Conservation (phyloP, 2,329 filamentous ascomycete genomes). For the Nannizziopsis arthrosporioides region DNA sequence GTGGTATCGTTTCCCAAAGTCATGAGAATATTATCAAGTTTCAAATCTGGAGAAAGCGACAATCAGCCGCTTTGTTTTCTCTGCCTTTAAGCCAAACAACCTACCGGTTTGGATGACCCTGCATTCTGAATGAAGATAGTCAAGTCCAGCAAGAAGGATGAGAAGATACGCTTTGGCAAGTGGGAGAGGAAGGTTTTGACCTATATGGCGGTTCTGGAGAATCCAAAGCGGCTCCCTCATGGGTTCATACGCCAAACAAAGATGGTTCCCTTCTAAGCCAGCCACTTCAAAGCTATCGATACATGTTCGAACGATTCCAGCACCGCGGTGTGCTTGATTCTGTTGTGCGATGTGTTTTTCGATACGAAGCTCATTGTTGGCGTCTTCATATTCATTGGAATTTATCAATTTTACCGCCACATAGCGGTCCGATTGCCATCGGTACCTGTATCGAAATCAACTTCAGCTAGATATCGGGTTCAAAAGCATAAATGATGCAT, state of each 20-base stretch:
- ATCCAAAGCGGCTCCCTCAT: slow-evolving; percentile 26
- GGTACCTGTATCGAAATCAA: slow-evolving; percentile 1
- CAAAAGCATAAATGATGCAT: neutral
- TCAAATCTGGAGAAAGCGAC: slow-evolving; percentile 10
- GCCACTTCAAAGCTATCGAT: slow-evolving; percentile 20
- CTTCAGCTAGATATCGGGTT: neutral
- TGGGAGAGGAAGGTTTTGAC: slow-evolving; percentile 17
- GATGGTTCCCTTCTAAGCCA: slow-evolving; percentile 19
- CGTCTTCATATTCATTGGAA: neutral
- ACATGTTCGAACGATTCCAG: slow-evolving; percentile 19
- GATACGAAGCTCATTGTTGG: slow-evolving; percentile 19
- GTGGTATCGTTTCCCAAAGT: slow-evolving; percentile 11
- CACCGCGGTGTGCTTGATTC: slow-evolving; percentile 20
- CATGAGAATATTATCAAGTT: slow-evolving; percentile 14
- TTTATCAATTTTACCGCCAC: slow-evolving; percentile 14
- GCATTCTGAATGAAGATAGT: slow-evolving; percentile 31
- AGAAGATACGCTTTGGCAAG: slow-evolving; percentile 23
- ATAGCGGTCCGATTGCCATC: slow-evolving; percentile 7
- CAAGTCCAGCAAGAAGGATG: slow-evolving; percentile 27
- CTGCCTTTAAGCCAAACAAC: neutral
- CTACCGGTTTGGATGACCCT: slow-evolving; percentile 30
- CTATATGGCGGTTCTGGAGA: slow-evolving; percentile 18
- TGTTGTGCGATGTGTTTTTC: slow-evolving; percentile 19
- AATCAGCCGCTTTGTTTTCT: neutral
- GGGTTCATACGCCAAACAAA: slow-evolving; percentile 26